A percentile compares a stretch with the other conserved stretches of the same genome.
These are phyloP conservation scores for Chlorella sp. DNA, from an alignment of 139 green algal genomes.

Conservation along the genomic window DNA sequence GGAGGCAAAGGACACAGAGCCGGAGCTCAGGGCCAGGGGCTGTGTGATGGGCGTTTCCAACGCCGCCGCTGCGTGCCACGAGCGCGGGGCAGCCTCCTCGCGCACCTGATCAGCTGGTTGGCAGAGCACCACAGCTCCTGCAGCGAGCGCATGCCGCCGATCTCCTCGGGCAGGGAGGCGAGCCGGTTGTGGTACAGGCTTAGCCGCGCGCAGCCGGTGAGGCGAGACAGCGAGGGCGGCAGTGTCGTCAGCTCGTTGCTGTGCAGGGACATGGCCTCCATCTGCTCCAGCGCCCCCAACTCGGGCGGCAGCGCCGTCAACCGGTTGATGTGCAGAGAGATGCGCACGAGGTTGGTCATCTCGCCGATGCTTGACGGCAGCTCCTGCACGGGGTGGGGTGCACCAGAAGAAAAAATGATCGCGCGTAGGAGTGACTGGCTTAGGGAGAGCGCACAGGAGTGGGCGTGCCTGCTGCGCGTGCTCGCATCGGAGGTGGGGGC, in stretches of 20 bases:
- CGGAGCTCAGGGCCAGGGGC: too few relatives aligned
- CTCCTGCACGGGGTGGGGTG: too few relatives aligned
- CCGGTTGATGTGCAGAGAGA: constrained; percentile 46
- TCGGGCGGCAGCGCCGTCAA: constrained; percentile 31
- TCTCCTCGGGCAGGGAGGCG: constrained; percentile 8
- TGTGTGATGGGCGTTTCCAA: too few relatives aligned
- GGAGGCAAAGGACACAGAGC: too few relatives aligned
- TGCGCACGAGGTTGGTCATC: constrained; percentile 32
- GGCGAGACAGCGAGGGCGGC: constrained; percentile 9
- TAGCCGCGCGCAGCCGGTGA: constrained; percentile 29
- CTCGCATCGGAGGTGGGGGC: too few relatives aligned
- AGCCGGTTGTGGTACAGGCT: constrained; percentile 44
- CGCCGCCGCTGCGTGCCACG: too few relatives aligned
- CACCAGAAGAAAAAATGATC: too few relatives aligned
- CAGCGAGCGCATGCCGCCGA: constrained; percentile 16
- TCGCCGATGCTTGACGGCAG: constrained; percentile 27
- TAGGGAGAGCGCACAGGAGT: too few relatives aligned
- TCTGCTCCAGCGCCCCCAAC: constrained; percentile 28
- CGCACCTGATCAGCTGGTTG: constrained; percentile 42
- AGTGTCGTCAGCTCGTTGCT: constrained; percentile 26
- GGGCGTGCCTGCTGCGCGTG: too few relatives aligned
- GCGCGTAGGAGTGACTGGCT: too few relatives aligned
- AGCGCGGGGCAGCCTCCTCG: too few relatives aligned
- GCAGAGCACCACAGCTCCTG: constrained; percentile 46
- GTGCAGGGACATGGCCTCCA: constrained; percentile 44